Conservation (phyloP, 2,329 filamentous ascomycete genomes). For the Trichoderma atroviride region DNA sequence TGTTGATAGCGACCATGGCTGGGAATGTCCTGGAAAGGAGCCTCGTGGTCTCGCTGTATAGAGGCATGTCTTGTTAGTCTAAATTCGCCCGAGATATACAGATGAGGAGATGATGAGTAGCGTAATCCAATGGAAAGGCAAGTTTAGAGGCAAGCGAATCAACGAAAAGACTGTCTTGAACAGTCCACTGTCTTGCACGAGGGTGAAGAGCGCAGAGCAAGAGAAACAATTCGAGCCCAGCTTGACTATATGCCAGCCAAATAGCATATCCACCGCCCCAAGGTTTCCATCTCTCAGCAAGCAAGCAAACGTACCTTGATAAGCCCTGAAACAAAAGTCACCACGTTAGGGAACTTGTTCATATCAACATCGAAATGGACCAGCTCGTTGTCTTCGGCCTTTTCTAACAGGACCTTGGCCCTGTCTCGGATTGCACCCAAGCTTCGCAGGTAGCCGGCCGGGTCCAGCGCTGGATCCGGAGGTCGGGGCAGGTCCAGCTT, state of each 20-base stretch:
- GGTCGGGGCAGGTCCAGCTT: conserved; percentile 81
- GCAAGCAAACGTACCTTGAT: conserved; percentile 71
- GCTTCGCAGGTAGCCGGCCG: conserved; percentile 87
- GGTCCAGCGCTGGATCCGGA: conserved; percentile 85
- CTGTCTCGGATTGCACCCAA: conserved; percentile 85
- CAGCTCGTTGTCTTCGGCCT: conserved; percentile 75
- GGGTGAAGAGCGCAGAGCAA: neutral
- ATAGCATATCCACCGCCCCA: neutral
- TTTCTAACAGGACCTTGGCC: conserved; percentile 71
- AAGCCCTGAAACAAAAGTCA: conserved; percentile 85
- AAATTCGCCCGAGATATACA: neutral
- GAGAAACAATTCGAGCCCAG: neutral
- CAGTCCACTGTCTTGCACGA: neutral
- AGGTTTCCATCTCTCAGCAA: neutral
- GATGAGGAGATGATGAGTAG: no score
- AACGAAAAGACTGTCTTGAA: no score
- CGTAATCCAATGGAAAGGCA: no score
- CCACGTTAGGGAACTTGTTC: conserved; percentile 79
- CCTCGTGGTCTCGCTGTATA: conserved; percentile 56
- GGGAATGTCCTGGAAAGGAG: conserved; percentile 67
- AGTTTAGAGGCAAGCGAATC: neutral
- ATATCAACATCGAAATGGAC: conserved; percentile 89
- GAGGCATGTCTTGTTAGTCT: conserved; percentile 3
- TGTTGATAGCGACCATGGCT: conserved; percentile 86
- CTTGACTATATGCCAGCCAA: neutral